Base-by-base conservation (phyloP, 176 grass and related monocot genomes). In the Phoenix roebelenii region DNA sequence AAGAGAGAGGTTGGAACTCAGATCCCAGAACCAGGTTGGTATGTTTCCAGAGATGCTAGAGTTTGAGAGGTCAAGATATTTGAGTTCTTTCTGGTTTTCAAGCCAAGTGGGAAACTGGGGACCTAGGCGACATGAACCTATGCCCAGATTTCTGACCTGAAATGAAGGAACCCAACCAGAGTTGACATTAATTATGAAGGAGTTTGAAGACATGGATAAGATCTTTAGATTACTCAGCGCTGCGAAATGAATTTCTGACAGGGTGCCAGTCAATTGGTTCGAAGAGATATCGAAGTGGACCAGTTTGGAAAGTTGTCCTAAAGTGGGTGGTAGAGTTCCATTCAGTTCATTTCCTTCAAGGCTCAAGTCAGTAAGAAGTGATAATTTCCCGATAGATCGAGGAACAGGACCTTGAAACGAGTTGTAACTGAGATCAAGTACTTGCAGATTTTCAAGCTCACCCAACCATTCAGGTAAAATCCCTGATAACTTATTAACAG, bases 101-200 rank as follows among this genome's bases (percentile, higher is more conserved):
- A 85, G 57, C 81, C 86, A 89, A n/a, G 65, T 4, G 7, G 81
- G 86, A 57, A 85, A 85, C 0, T 5, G 15, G 20, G 73, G 77
- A 1, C 78, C 86, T 29, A 85, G 48, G 12, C 60, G 24, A 66
- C 81, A 85, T 4, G 77, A 76, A 19, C 22, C 17, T 6, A 85
- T 59, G n/a, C 5, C 23, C 3, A 59, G 60, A 24, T 5, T 16
- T 16, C 0, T 18, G 25, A 82, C 39, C 16, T 65, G 64, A 50
- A 89, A 89, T 0, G 71, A 75, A 61, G 86, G 82, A 62, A 65
- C 44, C 82, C 86, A 89, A 23, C 56, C 6, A 23, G 28, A 44
- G 19, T 16, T 19, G 24, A 78, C 22, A 22, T 49, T 25, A 18
- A 89, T 14, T 51, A 55, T 76, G 1, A 85, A 23, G 0, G 66